phyloP scores from a whole-genome alignment of 495 filamentous ascomycete genomes.

The Elasticomyces elasticus region DNA sequence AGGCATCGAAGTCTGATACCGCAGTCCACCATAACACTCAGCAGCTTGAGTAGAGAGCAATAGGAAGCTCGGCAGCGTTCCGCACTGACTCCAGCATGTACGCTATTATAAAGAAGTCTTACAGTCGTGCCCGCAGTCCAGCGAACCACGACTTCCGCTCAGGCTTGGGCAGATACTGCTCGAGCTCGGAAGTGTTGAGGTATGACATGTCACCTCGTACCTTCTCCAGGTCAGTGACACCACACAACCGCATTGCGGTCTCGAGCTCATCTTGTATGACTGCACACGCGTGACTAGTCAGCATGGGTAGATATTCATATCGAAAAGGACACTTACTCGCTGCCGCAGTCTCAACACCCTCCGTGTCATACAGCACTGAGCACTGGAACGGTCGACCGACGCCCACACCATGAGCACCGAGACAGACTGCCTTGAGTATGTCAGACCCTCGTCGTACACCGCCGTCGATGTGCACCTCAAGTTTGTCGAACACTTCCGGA shows the following conservation, averaged over 20 bases:
- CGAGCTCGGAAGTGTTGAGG: constrained; percentile 23
- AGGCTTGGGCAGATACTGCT: constrained; percentile 16
- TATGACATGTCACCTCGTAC: constrained; percentile 33
- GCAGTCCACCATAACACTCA: too few relatives aligned
- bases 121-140: constrained; percentile 8
- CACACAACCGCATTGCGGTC: constrained; percentile 69
- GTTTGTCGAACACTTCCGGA: constrained; percentile 48
- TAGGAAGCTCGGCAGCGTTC: too few relatives aligned
- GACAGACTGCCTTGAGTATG: constrained; percentile 21
- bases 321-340: too few relatives aligned
- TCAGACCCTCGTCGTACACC: constrained; percentile 23
- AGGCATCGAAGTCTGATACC: too few relatives aligned
- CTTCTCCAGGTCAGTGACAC: constrained; percentile 61
- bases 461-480: constrained; percentile 58
- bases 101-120: too few relatives aligned
- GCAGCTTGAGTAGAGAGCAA: too few relatives aligned
- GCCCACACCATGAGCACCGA: constrained; percentile 24
- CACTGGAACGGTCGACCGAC: constrained; percentile 25
- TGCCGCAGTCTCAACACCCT: constrained; percentile 21
- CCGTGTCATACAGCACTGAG: constrained; percentile 17
- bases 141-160: constrained; percentile 1
- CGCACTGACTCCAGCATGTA: not conserved
- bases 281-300: constrained; percentile 21
- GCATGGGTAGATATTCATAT: too few relatives aligned
- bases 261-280: constrained; percentile 70